Percentiles rank a stretch among this genome's conserved stretches.
Conservation (phyloP, 2,329 filamentous ascomycete genomes). For the Fusarium sarcochroum region DNA sequence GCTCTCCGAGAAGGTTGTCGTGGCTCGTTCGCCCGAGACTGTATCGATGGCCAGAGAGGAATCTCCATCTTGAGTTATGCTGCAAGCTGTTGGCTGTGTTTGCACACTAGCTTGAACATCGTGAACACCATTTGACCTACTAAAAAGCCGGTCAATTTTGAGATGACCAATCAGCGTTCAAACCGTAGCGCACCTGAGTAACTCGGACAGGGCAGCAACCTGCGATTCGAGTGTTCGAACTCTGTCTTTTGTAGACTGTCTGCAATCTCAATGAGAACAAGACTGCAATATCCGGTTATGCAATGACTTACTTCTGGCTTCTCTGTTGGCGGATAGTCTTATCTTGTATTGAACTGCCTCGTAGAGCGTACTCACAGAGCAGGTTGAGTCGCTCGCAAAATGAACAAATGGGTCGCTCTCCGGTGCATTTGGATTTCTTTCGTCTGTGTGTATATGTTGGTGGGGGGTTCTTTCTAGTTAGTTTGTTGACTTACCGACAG, state of each 20-base stretch:
- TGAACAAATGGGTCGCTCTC: constrained; percentile 18
- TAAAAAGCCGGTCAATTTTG: too few species aligned
- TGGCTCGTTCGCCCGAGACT: background rate
- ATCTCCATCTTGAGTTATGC: too few species aligned
- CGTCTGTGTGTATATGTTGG: background rate
- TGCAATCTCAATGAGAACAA: background rate
- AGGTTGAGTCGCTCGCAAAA: constrained; percentile 12
- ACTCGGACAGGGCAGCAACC: background rate
- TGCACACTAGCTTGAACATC: too few species aligned
- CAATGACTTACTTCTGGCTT: background rate
- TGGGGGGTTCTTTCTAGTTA: fast-evolving
- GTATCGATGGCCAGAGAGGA: too few species aligned
- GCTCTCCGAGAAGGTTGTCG: background rate
- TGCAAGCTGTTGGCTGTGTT: background rate
- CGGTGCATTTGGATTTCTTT: constrained; percentile 23
- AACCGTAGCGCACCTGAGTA: background rate
- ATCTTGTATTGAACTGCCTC: background rate
- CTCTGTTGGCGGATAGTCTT: background rate
- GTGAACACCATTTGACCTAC: too few species aligned
- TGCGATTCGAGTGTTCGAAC: constrained; percentile 2
- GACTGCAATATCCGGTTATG: fast-evolving
- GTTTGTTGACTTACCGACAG: background rate
- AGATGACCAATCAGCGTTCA: too few species aligned
- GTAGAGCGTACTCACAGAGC: constrained; percentile 2
- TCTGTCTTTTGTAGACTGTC: constrained; percentile 6